Percentiles rank a stretch among this genome's conserved stretches.
Conservation (phyloP, 805 yeast species). For the Metschnikowia chrysomelidarum region DNA sequence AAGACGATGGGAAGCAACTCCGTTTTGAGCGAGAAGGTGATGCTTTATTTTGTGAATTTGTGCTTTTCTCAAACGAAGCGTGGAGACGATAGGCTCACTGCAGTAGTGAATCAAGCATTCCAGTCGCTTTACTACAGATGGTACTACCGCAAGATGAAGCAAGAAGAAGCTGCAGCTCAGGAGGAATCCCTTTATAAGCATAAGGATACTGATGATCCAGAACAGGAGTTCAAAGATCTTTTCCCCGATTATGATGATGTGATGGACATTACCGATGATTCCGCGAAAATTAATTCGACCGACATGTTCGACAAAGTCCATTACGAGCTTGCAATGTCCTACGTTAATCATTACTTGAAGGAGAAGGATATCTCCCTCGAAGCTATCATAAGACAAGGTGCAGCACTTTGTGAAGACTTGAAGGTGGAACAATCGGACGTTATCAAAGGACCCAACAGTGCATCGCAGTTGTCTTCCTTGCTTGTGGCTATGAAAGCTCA, state of each 20-base stretch:
- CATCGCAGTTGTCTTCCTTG: constrained; percentile 23
- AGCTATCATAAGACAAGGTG: constrained; percentile 14
- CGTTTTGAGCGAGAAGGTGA: constrained; percentile 47
- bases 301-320: constrained; percentile 44
- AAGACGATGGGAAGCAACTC: constrained; percentile 45
- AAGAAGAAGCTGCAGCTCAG: constrained; percentile 60
- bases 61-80: constrained; percentile 32
- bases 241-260: constrained; percentile 88
- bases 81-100: constrained; percentile 1
- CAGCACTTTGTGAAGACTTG: constrained; percentile 15
- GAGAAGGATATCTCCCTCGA: constrained; percentile 10
- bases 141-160: constrained; percentile 68
- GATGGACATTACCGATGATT: constrained; percentile 29
- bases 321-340: constrained; percentile 47
- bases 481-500: constrained; percentile 22
- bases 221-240: constrained; percentile 72
- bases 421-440: constrained; percentile 11
- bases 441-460: constrained; percentile 16
- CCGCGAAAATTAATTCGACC: constrained; percentile 1
- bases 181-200: constrained; percentile 65
- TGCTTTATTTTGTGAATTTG: constrained; percentile 47
- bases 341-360: constrained; percentile 41
- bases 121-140: constrained; percentile 73
- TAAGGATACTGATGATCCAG: constrained; percentile 64
- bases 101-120: constrained; percentile 45